phyloP scores from a whole-genome alignment of 23 red algal species.

The Cyanidiococcus yangmingshanensis region DNA sequence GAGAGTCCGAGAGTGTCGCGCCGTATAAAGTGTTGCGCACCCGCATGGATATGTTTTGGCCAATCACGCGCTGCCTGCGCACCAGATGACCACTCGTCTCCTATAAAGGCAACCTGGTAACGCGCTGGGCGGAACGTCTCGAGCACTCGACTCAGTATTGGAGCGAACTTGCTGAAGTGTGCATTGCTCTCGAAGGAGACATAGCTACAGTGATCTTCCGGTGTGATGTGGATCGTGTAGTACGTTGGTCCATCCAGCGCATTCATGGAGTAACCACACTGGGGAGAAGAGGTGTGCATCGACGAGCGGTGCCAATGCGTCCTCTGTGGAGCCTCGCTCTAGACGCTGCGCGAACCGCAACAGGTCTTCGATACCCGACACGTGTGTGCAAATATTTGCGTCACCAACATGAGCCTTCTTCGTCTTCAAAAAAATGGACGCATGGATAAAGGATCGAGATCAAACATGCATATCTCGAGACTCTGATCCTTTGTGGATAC shows the following conservation, averaged over 20 bases:
- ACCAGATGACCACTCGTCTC: constrained; percentile 12
- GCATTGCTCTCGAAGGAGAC: constrained; percentile 78
- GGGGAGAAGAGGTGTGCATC: constrained; percentile 90
- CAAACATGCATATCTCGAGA: constrained; percentile 94
- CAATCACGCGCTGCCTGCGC: constrained; percentile 4
- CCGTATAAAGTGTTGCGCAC: background rate
- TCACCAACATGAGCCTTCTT: background rate
- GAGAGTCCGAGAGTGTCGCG: background rate
- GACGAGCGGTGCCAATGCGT: constrained; percentile 9
- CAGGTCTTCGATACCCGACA: constrained; percentile 1
- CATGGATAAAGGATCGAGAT: constrained; percentile 56
- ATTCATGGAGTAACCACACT: constrained; percentile 96
- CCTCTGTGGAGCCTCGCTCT: background rate
- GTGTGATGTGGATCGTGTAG: constrained; percentile 84
- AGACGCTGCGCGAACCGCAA: background rate
- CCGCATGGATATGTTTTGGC: background rate
- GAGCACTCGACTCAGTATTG: constrained; percentile 33
- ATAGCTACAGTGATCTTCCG: constrained; percentile 70
- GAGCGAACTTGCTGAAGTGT: constrained; percentile 8
- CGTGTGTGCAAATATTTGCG: background rate
- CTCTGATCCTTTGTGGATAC: constrained; percentile 19
- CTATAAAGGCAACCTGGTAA: constrained; percentile 32
- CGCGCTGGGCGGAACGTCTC: constrained; percentile 49
- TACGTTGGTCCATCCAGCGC: constrained; percentile 44
- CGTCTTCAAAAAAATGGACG: constrained; percentile 21